Evolutionary conservation across 2,329 filamentous ascomycete genomes (phyloP).

Genomic region (Tolypocladium endophyticum): DNA sequence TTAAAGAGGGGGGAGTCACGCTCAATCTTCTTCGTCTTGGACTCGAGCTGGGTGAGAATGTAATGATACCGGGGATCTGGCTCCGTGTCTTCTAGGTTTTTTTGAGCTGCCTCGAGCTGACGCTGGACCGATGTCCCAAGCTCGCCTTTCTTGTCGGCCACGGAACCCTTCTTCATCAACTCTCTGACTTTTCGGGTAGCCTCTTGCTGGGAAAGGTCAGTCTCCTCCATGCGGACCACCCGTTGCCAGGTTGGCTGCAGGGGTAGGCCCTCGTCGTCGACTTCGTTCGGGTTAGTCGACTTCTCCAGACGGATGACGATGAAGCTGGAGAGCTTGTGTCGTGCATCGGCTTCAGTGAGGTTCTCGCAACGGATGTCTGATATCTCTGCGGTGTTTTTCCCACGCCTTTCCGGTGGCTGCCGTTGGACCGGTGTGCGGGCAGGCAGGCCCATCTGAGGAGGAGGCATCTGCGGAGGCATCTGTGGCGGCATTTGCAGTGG

Average conservation of each 20-base stretch:
- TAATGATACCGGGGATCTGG: conserved; percentile 27
- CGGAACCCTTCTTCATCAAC: conserved; percentile 19
- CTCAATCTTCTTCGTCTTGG: conserved; percentile 19
- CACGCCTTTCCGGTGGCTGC: conserved; percentile 6
- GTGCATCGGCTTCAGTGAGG: conserved; percentile 26
- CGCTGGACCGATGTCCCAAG: conserved; percentile 25
- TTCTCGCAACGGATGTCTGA: conserved; percentile 26
- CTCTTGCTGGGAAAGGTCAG: conserved; percentile 25
- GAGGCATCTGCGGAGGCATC: not conserved
- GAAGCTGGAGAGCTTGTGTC: conserved; percentile 28
- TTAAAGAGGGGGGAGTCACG: conserved; percentile 3
- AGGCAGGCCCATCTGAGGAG: not conserved
- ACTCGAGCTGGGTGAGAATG: conserved; percentile 33
- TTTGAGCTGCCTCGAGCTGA: conserved; percentile 30
- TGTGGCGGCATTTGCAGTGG: not conserved
- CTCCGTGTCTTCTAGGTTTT: conserved; percentile 22
- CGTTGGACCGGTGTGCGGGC: not conserved
- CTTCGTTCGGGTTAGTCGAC: conserved; percentile 15
- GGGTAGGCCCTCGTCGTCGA: conserved; percentile 25
- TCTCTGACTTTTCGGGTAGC: conserved; percentile 23
- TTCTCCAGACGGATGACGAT: conserved; percentile 31
- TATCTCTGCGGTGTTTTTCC: conserved; percentile 9
- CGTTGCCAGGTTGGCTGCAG: conserved; percentile 29
- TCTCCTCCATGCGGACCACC: conserved; percentile 20
- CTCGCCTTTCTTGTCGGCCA: conserved; percentile 26